Conservation (phyloP, 768 basidiomycete species). For the Russula emetica region DNA sequence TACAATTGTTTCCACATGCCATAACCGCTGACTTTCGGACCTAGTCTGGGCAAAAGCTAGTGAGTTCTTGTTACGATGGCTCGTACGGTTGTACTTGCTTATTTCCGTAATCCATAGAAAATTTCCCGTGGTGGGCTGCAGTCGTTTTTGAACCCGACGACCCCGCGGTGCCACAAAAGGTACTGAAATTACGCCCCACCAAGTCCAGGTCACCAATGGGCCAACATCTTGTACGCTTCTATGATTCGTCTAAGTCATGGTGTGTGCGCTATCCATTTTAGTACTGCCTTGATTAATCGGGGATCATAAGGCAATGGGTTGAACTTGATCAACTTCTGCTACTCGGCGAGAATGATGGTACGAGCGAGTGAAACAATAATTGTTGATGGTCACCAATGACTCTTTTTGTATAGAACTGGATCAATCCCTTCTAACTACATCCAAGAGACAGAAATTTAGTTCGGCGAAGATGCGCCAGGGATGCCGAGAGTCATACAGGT, state of each 20-base stretch:
- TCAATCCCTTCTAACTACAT: conserved; percentile 52
- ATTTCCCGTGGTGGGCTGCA: conserved; percentile 87
- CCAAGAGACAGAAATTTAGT: conserved; percentile 59
- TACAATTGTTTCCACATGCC: conserved; percentile 3
- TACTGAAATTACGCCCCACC: conserved; percentile 35
- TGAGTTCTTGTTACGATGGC: conserved; percentile 35
- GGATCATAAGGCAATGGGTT: conserved; percentile 56
- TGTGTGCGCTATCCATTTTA: conserved; percentile 31
- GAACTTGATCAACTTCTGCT: conserved; percentile 50
- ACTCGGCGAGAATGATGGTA: conserved; percentile 69
- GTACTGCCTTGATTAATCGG: not conserved
- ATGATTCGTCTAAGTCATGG: conserved; percentile 65
- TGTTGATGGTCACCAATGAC: not conserved
- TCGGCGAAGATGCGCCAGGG: conserved; percentile 44
- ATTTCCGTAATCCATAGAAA: conserved; percentile 39
- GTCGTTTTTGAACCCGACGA: conserved; percentile 66
- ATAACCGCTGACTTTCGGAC: conserved; percentile 2
- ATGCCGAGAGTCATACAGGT: conserved; percentile 64
- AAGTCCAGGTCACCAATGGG: conserved; percentile 38
- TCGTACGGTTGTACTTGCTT: conserved; percentile 1
- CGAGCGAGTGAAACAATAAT: conserved; percentile 28
- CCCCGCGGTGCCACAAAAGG: conserved; percentile 38
- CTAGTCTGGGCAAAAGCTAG: conserved; percentile 83
- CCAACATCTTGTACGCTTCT: conserved; percentile 74
- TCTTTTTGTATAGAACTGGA: conserved; percentile 53